phyloP scores from a whole-genome alignment of 805 yeast species.

The Grigorovia jiainica region DNA sequence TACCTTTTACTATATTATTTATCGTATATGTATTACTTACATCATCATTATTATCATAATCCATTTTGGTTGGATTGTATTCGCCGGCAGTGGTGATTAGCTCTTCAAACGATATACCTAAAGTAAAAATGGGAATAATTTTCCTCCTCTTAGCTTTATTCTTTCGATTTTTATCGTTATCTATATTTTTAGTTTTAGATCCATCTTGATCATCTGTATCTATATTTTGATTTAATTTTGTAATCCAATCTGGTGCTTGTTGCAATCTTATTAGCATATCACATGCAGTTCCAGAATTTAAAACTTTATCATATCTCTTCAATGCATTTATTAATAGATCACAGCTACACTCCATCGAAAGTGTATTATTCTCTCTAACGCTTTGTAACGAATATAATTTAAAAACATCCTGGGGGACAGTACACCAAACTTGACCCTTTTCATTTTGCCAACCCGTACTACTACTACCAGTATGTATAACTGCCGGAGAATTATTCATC shows the following conservation, averaged over 20 bases:
- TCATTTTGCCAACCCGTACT: too few species aligned
- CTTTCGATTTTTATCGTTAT: not conserved
- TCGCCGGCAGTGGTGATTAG: slow-evolving; percentile 11
- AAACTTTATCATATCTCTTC: slow-evolving; percentile 22
- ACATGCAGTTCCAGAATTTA: slow-evolving; percentile 21
- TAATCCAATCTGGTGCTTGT: slow-evolving; percentile 23
- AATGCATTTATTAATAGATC: slow-evolving; percentile 24
- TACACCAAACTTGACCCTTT: slow-evolving; percentile 28
- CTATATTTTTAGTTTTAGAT: too few species aligned
- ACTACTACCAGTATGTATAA: too few species aligned
- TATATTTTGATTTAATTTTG: not conserved
- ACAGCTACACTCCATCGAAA: slow-evolving; percentile 27
- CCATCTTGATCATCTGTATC: slow-evolving; percentile 1
- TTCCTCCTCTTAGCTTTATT: slow-evolving; percentile 1
- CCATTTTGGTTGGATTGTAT: not conserved
- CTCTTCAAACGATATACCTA: slow-evolving; percentile 26
- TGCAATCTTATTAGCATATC: slow-evolving; percentile 22
- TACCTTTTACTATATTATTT: slow-evolving; percentile 1
- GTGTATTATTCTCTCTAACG: slow-evolving; percentile 20
- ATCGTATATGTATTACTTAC: not conserved
- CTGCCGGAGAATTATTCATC: too few species aligned
- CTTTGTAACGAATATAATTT: slow-evolving; percentile 19
- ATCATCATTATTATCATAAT: not conserved
- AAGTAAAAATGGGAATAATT: slow-evolving; percentile 19
- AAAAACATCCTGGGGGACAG: slow-evolving; percentile 26